These are phyloP conservation scores for Neurospora sublineolata DNA, from an alignment of 495 filamentous ascomycete genomes.

Conservation along the genomic window DNA sequence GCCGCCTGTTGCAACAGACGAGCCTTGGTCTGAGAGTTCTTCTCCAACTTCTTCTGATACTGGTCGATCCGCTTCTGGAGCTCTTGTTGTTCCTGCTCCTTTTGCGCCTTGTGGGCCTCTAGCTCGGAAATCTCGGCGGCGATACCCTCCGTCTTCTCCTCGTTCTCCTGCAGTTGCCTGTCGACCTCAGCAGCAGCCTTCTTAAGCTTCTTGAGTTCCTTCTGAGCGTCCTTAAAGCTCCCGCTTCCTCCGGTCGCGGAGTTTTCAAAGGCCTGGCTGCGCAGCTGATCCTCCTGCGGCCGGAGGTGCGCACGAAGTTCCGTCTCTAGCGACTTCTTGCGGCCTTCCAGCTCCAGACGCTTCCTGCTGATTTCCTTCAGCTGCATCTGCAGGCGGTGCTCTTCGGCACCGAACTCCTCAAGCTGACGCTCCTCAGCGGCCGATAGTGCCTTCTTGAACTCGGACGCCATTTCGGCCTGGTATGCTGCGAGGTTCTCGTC, in stretches of 20 bases:
- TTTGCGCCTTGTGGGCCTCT: slow-evolving; percentile 52
- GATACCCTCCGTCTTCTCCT: slow-evolving; percentile 55
- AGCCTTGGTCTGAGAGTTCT: slow-evolving; percentile 76
- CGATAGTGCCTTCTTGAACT: slow-evolving; percentile 86
- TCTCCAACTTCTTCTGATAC: slow-evolving; percentile 83
- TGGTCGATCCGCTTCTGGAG: slow-evolving; percentile 73
- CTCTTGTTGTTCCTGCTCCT: slow-evolving; percentile 58
- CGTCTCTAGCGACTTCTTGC: slow-evolving; percentile 68
- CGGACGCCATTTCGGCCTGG: slow-evolving; percentile 65
- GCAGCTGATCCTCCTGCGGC: slow-evolving; percentile 77
- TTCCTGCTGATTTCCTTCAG: slow-evolving; percentile 61
- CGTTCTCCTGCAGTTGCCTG: slow-evolving; percentile 57
- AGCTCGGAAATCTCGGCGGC: slow-evolving; percentile 48
- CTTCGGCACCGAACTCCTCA: slow-evolving; percentile 52
- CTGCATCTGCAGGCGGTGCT: slow-evolving; percentile 62
- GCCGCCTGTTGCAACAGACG: slow-evolving; percentile 60
- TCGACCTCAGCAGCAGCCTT: slow-evolving; percentile 51
- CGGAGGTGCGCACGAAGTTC: slow-evolving; percentile 78
- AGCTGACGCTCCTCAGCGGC: slow-evolving; percentile 71
- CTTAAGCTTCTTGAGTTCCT: slow-evolving; percentile 66
- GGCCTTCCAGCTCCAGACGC: slow-evolving; percentile 67
- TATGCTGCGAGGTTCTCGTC: slow-evolving; percentile 62
- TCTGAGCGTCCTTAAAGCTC: slow-evolving; percentile 66
- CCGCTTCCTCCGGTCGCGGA: slow-evolving; percentile 46
- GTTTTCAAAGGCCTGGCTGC: slow-evolving; percentile 62